Conservation (phyloP, 108 stramenopile genomes). For the Nannochloropsis salina region DNA sequence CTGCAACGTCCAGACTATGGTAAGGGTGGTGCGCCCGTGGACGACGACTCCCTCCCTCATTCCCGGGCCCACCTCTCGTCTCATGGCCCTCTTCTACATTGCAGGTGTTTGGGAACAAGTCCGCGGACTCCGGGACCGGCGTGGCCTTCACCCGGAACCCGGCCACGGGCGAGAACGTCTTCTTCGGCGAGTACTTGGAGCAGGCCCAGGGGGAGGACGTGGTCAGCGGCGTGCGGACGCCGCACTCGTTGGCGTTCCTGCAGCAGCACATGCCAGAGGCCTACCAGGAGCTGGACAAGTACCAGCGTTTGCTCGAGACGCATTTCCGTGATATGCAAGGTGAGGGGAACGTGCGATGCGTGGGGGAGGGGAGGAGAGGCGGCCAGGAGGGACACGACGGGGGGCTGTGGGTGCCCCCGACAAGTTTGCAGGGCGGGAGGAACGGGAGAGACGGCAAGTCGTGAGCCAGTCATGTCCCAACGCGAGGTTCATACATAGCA, state of each 20-base stretch:
- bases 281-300: constrained; percentile 67
- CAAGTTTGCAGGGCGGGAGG: too few relatives aligned
- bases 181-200: constrained; percentile 79
- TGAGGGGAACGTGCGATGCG: not conserved
- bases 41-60: not conserved
- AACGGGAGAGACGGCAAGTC: too few relatives aligned
- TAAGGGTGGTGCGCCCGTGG: not conserved
- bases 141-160: constrained; percentile 79
- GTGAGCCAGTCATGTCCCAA: too few relatives aligned
- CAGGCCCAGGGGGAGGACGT: constrained; percentile 84
- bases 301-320: constrained; percentile 66
- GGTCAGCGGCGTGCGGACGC: constrained; percentile 76
- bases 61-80: not conserved
- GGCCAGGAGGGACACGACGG: not conserved
- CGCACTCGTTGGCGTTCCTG: constrained; percentile 68
- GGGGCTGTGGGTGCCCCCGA: too few relatives aligned
- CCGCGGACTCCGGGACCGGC: constrained; percentile 67
- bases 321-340: constrained; percentile 76
- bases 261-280: constrained; percentile 66
- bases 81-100: not conserved
- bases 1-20: constrained; percentile 52
- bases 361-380: not conserved
- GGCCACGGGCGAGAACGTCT: constrained; percentile 62
- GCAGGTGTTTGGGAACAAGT: constrained; percentile 82
- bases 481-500: too few relatives aligned